Conservation (phyloP, 176 grass and related monocot species). For the Typha latifolia region DNA sequence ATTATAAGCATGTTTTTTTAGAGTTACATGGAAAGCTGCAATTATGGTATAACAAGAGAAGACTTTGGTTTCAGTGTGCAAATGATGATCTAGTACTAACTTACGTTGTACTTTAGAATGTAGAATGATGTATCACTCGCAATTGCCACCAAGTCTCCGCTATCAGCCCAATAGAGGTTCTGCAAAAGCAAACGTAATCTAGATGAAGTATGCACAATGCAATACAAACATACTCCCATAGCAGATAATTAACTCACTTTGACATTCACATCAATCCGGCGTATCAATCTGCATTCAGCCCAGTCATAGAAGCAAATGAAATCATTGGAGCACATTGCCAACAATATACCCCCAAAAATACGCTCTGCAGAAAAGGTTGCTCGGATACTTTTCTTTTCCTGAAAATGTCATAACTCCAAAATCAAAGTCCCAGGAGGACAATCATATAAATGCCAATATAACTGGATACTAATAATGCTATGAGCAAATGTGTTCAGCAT, state of each 20-base stretch:
- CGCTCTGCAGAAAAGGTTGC: constrained; percentile 79
- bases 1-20: background rate
- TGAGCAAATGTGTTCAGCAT: no score
- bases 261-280: constrained; percentile 90
- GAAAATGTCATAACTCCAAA: constrained; percentile 24
- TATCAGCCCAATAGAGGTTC: constrained; percentile 99
- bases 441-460: no score
- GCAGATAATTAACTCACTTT: constrained; percentile 44
- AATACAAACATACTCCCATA: background rate
- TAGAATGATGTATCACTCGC: constrained; percentile 97
- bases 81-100: background rate
- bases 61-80: background rate
- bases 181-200: constrained; percentile 25
- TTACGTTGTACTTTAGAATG: constrained; percentile 96
- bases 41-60: background rate
- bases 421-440: background rate
- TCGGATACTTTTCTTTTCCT: constrained; percentile 93
- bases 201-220: background rate
- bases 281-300: constrained; percentile 84
- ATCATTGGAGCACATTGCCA: constrained; percentile 96
- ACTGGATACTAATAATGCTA: no score
- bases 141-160: constrained; percentile 87
- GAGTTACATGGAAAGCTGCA: background rate
- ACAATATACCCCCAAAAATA: constrained; percentile 85
- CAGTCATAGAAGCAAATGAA: constrained; percentile 99